phyloP scores from a whole-genome alignment of 73 alveolate genomes.

The Tetrahymena malaccensis region DNA sequence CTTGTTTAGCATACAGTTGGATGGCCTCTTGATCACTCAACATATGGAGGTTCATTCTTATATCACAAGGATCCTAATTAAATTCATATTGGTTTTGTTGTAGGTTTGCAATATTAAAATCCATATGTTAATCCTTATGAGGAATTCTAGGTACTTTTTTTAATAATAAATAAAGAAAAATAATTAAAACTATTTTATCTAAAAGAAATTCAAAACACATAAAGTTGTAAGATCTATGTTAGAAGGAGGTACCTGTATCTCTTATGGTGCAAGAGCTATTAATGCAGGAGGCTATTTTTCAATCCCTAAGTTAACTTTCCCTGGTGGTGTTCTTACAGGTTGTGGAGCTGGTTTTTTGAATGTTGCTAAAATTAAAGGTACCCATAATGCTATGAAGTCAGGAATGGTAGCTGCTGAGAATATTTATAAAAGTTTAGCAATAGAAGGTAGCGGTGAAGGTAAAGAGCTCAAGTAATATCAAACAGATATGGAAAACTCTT shows the following conservation, averaged over 20 bases:
- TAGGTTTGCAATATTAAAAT: constrained; percentile 85
- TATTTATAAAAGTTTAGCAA: constrained; percentile 26
- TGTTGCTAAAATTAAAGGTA: constrained; percentile 89
- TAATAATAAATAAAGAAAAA: not conserved
- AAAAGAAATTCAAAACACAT: constrained; percentile 70
- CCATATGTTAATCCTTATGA: constrained; percentile 86
- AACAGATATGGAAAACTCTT: constrained; percentile 24
- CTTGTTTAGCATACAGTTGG: constrained; percentile 83
- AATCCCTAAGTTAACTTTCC: constrained; percentile 86
- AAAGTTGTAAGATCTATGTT: constrained; percentile 45
- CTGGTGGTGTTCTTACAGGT: constrained; percentile 94
- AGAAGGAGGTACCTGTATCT: constrained; percentile 77
- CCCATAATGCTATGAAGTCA: constrained; percentile 86
- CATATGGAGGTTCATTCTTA: constrained; percentile 90
- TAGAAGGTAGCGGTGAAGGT: constrained; percentile 41
- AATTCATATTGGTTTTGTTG: constrained; percentile 79
- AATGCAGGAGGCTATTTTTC: constrained; percentile 92
- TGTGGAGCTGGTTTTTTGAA: constrained; percentile 92
- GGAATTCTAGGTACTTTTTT: constrained; percentile 22
- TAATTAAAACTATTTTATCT: not conserved
- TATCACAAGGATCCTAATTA: constrained; percentile 57
- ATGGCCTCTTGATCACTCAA: constrained; percentile 82
- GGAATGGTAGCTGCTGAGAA: constrained; percentile 90
- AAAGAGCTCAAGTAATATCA: constrained; percentile 43
- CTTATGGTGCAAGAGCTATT: constrained; percentile 91